Base-by-base conservation (phyloP, 1,139 yeast genomes). In the Geotrichum carabidarum region DNA sequence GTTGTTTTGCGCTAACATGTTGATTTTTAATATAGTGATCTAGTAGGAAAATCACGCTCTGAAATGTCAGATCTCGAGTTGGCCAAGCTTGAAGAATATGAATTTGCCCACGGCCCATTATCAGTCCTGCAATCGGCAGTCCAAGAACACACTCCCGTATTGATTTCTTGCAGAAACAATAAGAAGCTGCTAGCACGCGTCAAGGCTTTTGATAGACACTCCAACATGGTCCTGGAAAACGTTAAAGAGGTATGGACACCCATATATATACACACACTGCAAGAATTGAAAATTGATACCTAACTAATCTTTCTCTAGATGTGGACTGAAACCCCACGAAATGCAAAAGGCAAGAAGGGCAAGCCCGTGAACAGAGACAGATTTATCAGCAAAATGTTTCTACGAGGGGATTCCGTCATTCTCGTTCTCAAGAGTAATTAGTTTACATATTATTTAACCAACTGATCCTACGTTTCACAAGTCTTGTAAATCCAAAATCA, bases 331-430 rank as follows among this genome's bases (percentile, higher is more conserved):
- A 75, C 76, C 1, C 80, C 85, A 37, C 76, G 80, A 63, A 82
- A 78, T 57, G 72, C 78, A 49, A 83, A 83, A 63, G 91, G 93
- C 1, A 85, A 86, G 65, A 82, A 81, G 62, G 85, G 86, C 44
- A 82, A 84, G 65, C 76, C 83, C 0, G 78, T 85, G 6, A 76
- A 87, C 56, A 83, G 83, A 64, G 99, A 94, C 68, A 73, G 99
- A 62, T 93, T 88, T 67, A 83, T 93, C 12, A 81, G 91, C 59
- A 93, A 93, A 71, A 76, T 93, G 81, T 94, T 93, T 66, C 75
- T 93, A 53, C 79, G 99, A 70, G 99, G 99, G 0, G 99, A 93
- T 71, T 86, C 96, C 0, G 96, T 93, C 34, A 87, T 93, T 57
- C 83, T 93, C 41, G 83, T 93, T 2, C 75, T 91, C 62, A 64